These are phyloP conservation scores for Jamesozyma spencerorum DNA, from an alignment of 805 yeast genomes.

Conservation along the genomic window DNA sequence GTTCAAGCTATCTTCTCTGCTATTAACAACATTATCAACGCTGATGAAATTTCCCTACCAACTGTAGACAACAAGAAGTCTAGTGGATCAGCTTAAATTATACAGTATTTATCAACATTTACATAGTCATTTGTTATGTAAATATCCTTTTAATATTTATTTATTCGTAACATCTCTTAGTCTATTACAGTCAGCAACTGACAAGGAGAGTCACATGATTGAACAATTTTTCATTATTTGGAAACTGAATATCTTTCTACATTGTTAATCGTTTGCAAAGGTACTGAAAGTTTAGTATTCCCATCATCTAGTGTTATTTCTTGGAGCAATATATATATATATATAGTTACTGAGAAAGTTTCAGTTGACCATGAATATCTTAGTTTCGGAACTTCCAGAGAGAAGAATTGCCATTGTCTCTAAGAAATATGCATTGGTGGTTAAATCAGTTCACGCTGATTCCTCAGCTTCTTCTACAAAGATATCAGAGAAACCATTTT, in stretches of 20 bases:
- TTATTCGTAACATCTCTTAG: too few relatives aligned
- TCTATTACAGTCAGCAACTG: too few relatives aligned
- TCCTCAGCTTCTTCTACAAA: constrained; percentile 22
- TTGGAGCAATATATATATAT: too few relatives aligned
- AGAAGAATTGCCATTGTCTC: constrained; percentile 29
- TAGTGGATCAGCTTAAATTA: not conserved
- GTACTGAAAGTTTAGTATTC: too few relatives aligned
- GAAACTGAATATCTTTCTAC: too few relatives aligned
- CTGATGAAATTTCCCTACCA: constrained; percentile 25
- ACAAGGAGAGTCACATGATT: too few relatives aligned
- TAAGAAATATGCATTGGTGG: constrained; percentile 36
- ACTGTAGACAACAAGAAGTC: constrained; percentile 1
- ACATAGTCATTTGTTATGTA: too few relatives aligned
- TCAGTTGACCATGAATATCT: constrained; percentile 17
- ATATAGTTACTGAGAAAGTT: too few relatives aligned
- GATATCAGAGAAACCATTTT: constrained; percentile 21
- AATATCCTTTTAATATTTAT: too few relatives aligned
- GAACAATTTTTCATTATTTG: too few relatives aligned
- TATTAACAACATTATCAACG: constrained; percentile 37
- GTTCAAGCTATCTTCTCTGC: constrained; percentile 59
- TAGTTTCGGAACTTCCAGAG: constrained; percentile 22
- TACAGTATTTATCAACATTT: not conserved
- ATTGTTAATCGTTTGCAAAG: too few relatives aligned
- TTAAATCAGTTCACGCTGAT: constrained; percentile 31
- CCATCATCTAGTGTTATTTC: too few relatives aligned